These are phyloP conservation scores for Saccharomyces pastorianus DNA, from an alignment of 1,139 yeast genomes.

Conservation along the genomic window DNA sequence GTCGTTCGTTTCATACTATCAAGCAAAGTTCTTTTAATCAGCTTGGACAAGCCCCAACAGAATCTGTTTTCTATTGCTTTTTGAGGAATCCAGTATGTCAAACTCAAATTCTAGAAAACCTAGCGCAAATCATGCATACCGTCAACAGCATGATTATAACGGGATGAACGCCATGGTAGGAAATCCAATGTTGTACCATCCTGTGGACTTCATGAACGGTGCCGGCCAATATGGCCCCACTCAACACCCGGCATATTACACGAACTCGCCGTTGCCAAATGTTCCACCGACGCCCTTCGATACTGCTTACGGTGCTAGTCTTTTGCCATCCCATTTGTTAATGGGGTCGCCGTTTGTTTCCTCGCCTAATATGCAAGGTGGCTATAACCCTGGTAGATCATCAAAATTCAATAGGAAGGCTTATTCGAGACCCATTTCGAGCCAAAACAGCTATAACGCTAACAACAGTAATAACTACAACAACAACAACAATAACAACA, in stretches of 20 bases:
- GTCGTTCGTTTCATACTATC: neutral
- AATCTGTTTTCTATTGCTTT: neutral
- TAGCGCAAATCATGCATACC: neutral
- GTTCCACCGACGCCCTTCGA: slow-evolving; percentile 47
- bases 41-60: neutral
- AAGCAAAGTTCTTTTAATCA: neutral
- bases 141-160: neutral
- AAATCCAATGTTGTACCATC: slow-evolving; percentile 1
- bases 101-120: neutral
- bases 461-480: neutral
- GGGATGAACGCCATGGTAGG: neutral
- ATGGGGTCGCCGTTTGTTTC: slow-evolving; percentile 60
- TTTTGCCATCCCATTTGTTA: slow-evolving; percentile 62
- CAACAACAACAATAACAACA: neutral
- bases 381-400: slow-evolving; percentile 19
- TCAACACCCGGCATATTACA: slow-evolving; percentile 14
- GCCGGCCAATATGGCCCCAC: slow-evolving; percentile 3
- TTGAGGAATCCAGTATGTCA: neutral
- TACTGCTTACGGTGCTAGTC: slow-evolving; percentile 48
- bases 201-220: neutral
- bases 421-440: slow-evolving; percentile 7
- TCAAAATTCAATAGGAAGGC: slow-evolving; percentile 3
- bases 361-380: slow-evolving; percentile 30
- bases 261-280: slow-evolving; percentile 18
- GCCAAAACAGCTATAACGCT: slow-evolving; percentile 1